A percentile compares a stretch with the other conserved stretches of the same genome.
These are phyloP conservation scores for Boletus rubescentipes DNA, from an alignment of 768 basidiomycete species.

Conservation along the genomic window DNA sequence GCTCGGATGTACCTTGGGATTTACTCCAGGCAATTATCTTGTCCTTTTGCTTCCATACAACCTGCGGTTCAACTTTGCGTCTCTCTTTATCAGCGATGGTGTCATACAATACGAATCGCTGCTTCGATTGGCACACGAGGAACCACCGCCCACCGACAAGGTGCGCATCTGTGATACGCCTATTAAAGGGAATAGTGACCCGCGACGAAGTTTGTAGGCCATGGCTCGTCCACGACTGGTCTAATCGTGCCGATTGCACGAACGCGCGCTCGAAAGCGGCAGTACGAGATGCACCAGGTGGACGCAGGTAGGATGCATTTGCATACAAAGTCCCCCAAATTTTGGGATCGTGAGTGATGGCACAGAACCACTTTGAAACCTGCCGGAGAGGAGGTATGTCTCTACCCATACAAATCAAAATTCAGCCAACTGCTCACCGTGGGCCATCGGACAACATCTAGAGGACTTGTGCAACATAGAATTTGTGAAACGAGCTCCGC, in stretches of 20 bases:
- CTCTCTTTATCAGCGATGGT: background rate
- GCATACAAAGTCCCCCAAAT: background rate
- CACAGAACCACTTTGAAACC: background rate
- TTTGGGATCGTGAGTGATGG: background rate
- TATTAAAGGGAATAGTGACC: background rate
- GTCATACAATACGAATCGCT: slow-evolving; percentile 2
- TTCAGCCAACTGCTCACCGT: background rate
- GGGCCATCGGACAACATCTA: slow-evolving; percentile 4
- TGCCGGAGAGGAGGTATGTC: background rate
- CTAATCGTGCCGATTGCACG: background rate
- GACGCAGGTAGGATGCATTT: background rate
- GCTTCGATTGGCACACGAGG: background rate
- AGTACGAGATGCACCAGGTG: background rate
- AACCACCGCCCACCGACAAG: slow-evolving; percentile 5
- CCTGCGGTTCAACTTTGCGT: background rate
- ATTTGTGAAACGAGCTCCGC: background rate
- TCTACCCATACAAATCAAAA: too few relatives aligned
- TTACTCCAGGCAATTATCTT: background rate
- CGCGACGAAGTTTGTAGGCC: background rate
- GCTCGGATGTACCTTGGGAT: background rate
- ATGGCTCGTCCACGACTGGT: background rate
- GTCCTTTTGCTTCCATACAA: background rate
- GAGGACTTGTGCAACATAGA: background rate
- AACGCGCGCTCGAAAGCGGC: background rate
- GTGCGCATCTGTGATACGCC: background rate